Base-by-base conservation (phyloP, 176 grass and related monocot genomes). In the Otatea glauca region DNA sequence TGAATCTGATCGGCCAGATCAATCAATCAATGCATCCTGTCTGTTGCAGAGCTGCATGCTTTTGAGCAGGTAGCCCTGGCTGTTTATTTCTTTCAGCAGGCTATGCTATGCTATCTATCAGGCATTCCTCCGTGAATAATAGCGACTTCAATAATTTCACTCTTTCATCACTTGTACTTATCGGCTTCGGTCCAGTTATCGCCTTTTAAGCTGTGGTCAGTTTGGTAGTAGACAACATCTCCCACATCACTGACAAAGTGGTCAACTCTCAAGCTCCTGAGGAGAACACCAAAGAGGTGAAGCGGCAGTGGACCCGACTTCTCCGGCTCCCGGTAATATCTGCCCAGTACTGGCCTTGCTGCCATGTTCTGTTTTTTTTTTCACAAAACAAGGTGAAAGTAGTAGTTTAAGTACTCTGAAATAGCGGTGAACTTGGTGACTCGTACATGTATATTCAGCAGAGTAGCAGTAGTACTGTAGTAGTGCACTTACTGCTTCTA, bases 191-290 rank as follows among this genome's bases (percentile, higher is more conserved):
- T 35, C 70, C 82, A 76, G 83, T 39, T 74, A 18, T 6, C 7
- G 4, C 12, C 6, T 0, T 50, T 48, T 59, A 84, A 74, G 81
- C 49, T 84, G 43, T 78, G 84, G 49, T 97, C 94, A 10, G 90
- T 87, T 68, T 95, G 93, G 86, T 98, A 98, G 84, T 85, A 95
- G 79, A 95, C 93, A 9, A 93, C 91, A 54, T 95, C 87, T 20
- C 93, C 93, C 3, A 87, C 88, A 64, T 98, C 96, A 32, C 96
- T 94, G 12, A 98, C 96, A 34, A 95, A 95, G 72, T 95, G 96
- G 59, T 95, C 93, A 7, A 91, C 71, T 81, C 96, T 88, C 56
- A 98, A 75, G 70, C 96, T 98, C 53, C 89, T 90, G 62, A 95
- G 81, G 15, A 98, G 82, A 17, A 90, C 56, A 2, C 76, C 86